phyloP scores from a whole-genome alignment of 2,329 filamentous ascomycete genomes.

The Parastagonospora avenae region DNA sequence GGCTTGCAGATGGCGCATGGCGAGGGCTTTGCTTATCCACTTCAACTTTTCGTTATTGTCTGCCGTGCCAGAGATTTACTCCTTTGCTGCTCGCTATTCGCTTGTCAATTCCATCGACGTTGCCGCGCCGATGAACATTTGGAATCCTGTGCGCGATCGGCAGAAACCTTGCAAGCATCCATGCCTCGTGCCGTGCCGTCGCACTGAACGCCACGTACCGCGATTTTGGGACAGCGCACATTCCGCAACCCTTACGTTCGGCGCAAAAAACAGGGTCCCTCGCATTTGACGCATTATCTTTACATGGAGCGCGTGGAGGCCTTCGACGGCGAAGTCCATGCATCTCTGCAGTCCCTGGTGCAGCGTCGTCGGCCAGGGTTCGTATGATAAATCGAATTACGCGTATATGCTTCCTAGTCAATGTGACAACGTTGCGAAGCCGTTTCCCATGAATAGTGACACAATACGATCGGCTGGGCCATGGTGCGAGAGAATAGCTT shows the following conservation, averaged over 20 bases:
- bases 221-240: slow-evolving; percentile 4
- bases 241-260: slow-evolving; percentile 5
- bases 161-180: slow-evolving; percentile 2
- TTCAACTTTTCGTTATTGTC: slow-evolving; percentile 13
- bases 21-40: slow-evolving; percentile 19
- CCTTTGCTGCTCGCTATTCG: slow-evolving; percentile 10
- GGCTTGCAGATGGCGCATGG: slow-evolving; percentile 28
- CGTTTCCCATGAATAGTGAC: background rate
- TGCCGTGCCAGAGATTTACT: slow-evolving; percentile 6
- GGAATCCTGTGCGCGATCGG: slow-evolving; percentile 10
- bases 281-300: background rate
- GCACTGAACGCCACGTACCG: slow-evolving; percentile 27
- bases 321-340: background rate
- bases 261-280: slow-evolving; percentile 3
- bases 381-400: no score
- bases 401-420: no score
- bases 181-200: slow-evolving; percentile 11
- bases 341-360: background rate
- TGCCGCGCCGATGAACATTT: slow-evolving; percentile 12
- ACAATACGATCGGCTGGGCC: no score
- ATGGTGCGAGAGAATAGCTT: no score
- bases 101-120: slow-evolving; percentile 2
- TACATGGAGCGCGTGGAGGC: no score
- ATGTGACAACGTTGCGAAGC: no score
- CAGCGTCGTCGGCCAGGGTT: no score